Evolutionary conservation across 805 yeast species (phyloP), one percentile per base, ranked within the genome.

Genomic region (Barnettozyma sucrosica): DNA sequence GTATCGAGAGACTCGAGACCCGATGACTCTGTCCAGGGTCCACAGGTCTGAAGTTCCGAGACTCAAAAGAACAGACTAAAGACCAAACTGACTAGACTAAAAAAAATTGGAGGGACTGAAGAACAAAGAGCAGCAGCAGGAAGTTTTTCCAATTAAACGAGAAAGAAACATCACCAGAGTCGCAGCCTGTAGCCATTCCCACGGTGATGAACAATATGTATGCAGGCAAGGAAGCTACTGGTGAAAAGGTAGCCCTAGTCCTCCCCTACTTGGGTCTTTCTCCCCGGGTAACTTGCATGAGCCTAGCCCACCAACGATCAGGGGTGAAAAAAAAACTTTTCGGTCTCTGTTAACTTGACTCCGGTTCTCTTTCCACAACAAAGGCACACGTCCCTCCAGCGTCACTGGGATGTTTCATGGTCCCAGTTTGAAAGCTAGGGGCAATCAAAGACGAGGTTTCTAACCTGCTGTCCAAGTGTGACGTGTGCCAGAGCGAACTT

Each of bases 341-440:
- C 41, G 10, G 16, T 37, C 11, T 10, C 7, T 6, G n/a, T n/a
- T 3, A n/a, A 14, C 25, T n/a, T 20, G 25, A 7, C 41, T 21
- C 10, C 40, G 10, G 7, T 26, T 18, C n/a, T 40, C 33, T 40
- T 40, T 37, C 26, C 13, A 37, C 14, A 37, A 37, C 24, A 7
- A 37, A n/a, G 41, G n/a, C 42, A 43, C 36, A 13, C 47, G 46
- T 49, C 38, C 41, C 49, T 39, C 25, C 26, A 49, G 51, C 51
- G 51, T 49, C 51, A 49, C 45, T 41, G 34, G 20, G 37, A 24
- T 43, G 25, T 14, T 16, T 25, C 16, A 24, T 38, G 37, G n/a
- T 13, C 30, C 25, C 30, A 38, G 47, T 49, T 49, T 37, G 51
- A 49, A 45, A 45, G 51, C 51, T 43, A 20, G 44, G n/a, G 49